phyloP scores from a whole-genome alignment of 2,329 filamentous ascomycete species.

The Davidsoniella neocaledoniae region DNA sequence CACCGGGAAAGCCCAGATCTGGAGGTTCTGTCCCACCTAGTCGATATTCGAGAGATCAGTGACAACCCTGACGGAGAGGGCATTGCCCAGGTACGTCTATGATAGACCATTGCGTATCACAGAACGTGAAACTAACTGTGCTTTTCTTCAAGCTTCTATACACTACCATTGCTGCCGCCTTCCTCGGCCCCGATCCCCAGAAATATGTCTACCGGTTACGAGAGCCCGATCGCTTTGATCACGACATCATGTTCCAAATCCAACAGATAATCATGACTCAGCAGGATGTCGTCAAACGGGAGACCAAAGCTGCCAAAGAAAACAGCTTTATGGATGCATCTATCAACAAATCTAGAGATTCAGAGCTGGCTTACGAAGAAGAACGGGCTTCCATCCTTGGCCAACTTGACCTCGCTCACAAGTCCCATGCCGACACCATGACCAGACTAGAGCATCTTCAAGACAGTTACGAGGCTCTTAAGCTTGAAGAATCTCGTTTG shows the following conservation, averaged over 20 bases:
- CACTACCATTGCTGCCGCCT: slow-evolving; percentile 43
- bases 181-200: slow-evolving; percentile 39
- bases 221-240: slow-evolving; percentile 21
- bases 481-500: slow-evolving; percentile 43
- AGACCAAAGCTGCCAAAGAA: slow-evolving; percentile 16
- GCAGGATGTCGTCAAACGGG: slow-evolving; percentile 17
- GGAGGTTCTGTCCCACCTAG: slow-evolving; percentile 32
- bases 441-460: slow-evolving; percentile 43
- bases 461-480: slow-evolving; percentile 46
- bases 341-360: slow-evolving; percentile 30
- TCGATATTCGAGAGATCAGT: slow-evolving; percentile 40
- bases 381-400: slow-evolving; percentile 33
- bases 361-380: slow-evolving; percentile 40
- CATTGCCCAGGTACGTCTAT: slow-evolving; percentile 30
- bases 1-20: slow-evolving; percentile 34
- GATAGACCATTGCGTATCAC: not conserved
- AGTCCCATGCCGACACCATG: slow-evolving; percentile 40
- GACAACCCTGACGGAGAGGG: slow-evolving; percentile 38
- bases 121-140: slow-evolving; percentile 1
- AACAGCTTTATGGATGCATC: slow-evolving; percentile 18
- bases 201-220: slow-evolving; percentile 34
- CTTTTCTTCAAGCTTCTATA: slow-evolving; percentile 33
- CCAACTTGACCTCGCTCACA: slow-evolving; percentile 36
- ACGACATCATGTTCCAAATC: slow-evolving; percentile 26
- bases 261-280: slow-evolving; percentile 29